These are phyloP conservation scores for Thermothielavioides terrestris DNA, from an alignment of 495 filamentous ascomycete genomes.

Conservation along the genomic window DNA sequence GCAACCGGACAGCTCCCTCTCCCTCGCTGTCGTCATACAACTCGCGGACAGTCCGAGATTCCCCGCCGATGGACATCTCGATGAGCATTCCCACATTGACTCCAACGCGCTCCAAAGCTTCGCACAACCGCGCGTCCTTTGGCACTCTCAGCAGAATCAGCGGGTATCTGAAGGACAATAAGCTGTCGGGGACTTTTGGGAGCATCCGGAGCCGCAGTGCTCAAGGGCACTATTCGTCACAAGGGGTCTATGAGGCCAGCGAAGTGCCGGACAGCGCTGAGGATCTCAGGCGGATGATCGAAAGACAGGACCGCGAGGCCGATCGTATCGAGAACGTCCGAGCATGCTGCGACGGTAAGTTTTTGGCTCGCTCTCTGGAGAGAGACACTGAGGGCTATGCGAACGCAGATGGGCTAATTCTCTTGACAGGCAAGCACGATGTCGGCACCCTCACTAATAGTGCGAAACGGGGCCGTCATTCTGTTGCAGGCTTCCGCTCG, in stretches of 20 bases:
- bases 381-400: neutral
- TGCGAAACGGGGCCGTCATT: conserved; percentile 31
- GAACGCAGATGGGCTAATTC: conserved; percentile 15
- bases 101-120: conserved; percentile 31
- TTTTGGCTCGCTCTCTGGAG: neutral
- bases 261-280: conserved; percentile 70
- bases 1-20: conserved; percentile 49
- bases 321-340: conserved; percentile 88
- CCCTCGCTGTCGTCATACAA: conserved; percentile 78
- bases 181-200: conserved; percentile 27
- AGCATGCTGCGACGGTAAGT: conserved; percentile 92
- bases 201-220: conserved; percentile 40
- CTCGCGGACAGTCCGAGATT: conserved; percentile 56
- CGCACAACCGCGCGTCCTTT: conserved; percentile 22
- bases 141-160: conserved; percentile 38
- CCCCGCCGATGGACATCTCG: conserved; percentile 37
- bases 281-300: conserved; percentile 66
- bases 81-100: conserved; percentile 41
- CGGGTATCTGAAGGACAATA: conserved; percentile 39
- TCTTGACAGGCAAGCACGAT: conserved; percentile 61
- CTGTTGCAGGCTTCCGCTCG: conserved; percentile 18
- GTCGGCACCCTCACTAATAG: conserved; percentile 47
- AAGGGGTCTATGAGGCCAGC: conserved; percentile 59
- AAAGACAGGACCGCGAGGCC: conserved; percentile 61
- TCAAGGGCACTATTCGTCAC: conserved; percentile 26